Evolutionary conservation across 768 basidiomycete species (phyloP).

Genomic region (Coprinopsis cinerea): DNA sequence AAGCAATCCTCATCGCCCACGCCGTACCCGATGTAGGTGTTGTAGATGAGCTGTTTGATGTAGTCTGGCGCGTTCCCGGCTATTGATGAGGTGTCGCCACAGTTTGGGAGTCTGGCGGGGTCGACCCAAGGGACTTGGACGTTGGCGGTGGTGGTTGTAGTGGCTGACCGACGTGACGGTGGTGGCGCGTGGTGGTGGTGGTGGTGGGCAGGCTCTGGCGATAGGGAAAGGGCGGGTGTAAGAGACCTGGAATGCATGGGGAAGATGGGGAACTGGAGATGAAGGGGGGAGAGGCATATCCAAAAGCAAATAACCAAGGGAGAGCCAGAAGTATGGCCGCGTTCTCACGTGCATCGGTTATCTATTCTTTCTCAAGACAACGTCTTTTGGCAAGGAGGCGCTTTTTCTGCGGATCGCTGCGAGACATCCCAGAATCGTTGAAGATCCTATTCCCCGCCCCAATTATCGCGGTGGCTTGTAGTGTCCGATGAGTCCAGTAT

Average conservation of each 20-base stretch:
- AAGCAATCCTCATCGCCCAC: conserved; percentile 60
- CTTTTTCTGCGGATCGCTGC: conserved; percentile 36
- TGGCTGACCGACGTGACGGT: conserved; percentile 6
- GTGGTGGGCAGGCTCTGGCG: no score
- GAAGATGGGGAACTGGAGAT: neutral
- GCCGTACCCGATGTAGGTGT: conserved; percentile 67
- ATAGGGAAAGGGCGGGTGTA: no score
- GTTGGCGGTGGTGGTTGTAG: conserved; percentile 18
- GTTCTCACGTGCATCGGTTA: neutral
- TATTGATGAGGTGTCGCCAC: conserved; percentile 50
- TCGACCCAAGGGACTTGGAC: conserved; percentile 52
- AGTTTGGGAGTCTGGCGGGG: conserved; percentile 53
- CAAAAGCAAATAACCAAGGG: conserved; percentile 3
- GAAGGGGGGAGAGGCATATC: conserved; percentile 4
- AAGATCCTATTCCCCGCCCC: no score
- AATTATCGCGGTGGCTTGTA: no score
- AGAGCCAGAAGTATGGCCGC: neutral
- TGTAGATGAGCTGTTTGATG: conserved; percentile 62
- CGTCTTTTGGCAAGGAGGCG: conserved; percentile 12
- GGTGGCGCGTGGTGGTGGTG: no score
- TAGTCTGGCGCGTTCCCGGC: conserved; percentile 57
- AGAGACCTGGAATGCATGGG: neutral
- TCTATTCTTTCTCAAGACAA: neutral
- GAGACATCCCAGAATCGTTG: conserved; percentile 16
- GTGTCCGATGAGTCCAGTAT: no score